Evolutionary conservation across 805 yeast species (phyloP).

Genomic region (Starmera quercuum): DNA sequence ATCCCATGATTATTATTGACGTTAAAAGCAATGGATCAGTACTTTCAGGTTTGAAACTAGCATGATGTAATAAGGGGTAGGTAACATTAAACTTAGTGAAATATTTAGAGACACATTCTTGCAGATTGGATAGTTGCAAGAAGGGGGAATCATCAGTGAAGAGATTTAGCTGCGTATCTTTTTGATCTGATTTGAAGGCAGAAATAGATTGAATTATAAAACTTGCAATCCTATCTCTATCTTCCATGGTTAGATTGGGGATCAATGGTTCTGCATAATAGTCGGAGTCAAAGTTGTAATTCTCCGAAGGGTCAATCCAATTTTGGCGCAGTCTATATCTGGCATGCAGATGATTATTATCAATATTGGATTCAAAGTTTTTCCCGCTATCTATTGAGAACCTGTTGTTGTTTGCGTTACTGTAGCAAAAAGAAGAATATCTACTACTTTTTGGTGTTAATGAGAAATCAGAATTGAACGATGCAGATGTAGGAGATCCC

Average conservation of each 20-base stretch:
- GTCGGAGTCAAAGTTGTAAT: conserved; percentile 1
- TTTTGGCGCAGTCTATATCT: not conserved
- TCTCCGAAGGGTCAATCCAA: not conserved
- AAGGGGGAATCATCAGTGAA: not conserved
- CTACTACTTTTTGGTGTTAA: not conserved
- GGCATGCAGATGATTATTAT: not conserved
- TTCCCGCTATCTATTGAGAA: no score
- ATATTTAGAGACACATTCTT: not conserved
- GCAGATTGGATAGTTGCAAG: not conserved
- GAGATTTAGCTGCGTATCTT: not conserved
- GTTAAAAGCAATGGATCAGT: not conserved
- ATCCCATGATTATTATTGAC: not conserved
- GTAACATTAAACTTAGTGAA: conserved; percentile 1
- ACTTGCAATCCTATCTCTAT: no score
- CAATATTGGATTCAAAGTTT: no score
- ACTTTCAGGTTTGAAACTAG: not conserved
- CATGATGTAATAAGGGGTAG: conserved; percentile 1
- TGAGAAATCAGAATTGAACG: not conserved
- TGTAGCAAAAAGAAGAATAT: not conserved
- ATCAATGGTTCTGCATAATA: conserved; percentile 1
- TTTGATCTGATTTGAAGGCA: not conserved
- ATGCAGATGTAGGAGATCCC: no score
- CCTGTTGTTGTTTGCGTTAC: not conserved
- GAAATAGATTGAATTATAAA: not conserved
- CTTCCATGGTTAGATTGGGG: not conserved